Conservation (phyloP, 2,329 filamentous ascomycete genomes). For the Delphinella strobiligena region DNA sequence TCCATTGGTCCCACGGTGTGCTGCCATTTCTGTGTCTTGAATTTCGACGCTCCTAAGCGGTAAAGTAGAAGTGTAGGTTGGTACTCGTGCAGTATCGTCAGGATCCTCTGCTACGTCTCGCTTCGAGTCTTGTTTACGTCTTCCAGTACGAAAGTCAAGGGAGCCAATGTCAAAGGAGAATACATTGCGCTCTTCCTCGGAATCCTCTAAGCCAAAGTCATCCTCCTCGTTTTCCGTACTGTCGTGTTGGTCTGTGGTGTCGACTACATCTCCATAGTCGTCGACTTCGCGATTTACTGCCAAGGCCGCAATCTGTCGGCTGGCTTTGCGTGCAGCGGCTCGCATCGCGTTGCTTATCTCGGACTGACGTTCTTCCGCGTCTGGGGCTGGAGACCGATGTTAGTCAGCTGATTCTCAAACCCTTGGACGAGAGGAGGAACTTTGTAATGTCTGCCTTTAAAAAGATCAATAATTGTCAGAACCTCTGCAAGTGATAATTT, state of each 20-base stretch:
- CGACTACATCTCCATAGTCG: slow-evolving; percentile 1
- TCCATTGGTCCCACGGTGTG: slow-evolving; percentile 5
- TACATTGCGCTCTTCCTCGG: neutral
- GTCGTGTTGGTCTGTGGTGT: neutral
- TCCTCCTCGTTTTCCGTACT: neutral
- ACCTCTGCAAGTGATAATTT: neutral
- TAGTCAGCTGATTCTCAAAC: too few relatives aligned
- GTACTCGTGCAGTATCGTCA: neutral
- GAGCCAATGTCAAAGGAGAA: neutral
- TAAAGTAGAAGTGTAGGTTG: neutral
- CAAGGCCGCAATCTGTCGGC: neutral
- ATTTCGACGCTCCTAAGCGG: neutral
- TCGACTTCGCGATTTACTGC: neutral
- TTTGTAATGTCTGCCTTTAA: too few relatives aligned
- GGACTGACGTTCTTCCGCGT: too few relatives aligned
- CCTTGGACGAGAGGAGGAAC: too few relatives aligned
- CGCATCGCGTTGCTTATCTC: slow-evolving; percentile 2
- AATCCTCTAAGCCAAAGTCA: neutral
- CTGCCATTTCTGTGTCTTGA: neutral
- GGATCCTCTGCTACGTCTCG: neutral
- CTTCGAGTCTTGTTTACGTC: neutral
- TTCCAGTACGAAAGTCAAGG: neutral
- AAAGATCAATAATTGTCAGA: neutral
- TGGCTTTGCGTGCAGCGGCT: slow-evolving; percentile 6
- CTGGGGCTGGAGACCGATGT: too few relatives aligned